Evolutionary conservation across 768 basidiomycete genomes (phyloP).

Genomic region (Calocera cornea): DNA sequence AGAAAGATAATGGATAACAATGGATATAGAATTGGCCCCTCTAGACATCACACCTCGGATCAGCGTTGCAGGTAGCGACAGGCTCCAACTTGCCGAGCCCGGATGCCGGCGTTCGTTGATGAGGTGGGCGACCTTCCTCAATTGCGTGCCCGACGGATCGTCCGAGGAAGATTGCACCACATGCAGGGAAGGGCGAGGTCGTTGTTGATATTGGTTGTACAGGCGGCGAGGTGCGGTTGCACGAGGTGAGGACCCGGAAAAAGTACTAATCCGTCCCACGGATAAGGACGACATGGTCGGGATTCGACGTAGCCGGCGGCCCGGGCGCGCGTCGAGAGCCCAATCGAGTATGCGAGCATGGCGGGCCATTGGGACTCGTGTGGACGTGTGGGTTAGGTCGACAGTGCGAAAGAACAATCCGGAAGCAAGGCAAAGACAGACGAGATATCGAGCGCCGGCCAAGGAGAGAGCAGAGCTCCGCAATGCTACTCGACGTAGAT

Average conservation of each 20-base stretch:
- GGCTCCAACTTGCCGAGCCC: background rate
- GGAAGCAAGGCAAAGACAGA: background rate
- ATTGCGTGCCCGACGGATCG: background rate
- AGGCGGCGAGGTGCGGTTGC: background rate
- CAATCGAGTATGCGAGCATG: no score
- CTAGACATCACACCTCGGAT: background rate
- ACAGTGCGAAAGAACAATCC: background rate
- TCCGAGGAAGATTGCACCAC: background rate
- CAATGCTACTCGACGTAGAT: constrained; percentile 41
- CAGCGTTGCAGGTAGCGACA: background rate
- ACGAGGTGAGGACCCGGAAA: background rate
- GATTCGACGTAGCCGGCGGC: no score
- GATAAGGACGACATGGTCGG: background rate
- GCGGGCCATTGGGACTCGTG: no score
- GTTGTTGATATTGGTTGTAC: background rate
- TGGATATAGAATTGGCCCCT: background rate
- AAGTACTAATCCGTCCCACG: background rate
- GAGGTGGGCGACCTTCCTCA: background rate
- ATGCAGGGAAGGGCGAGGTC: background rate
- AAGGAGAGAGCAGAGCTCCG: background rate
- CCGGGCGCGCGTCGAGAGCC: no score
- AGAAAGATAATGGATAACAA: background rate
- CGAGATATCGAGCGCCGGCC: background rate
- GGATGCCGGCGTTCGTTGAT: background rate
- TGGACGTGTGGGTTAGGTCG: background rate